Conservation (phyloP, 306 rosid species). For the Prunus mongolica region DNA sequence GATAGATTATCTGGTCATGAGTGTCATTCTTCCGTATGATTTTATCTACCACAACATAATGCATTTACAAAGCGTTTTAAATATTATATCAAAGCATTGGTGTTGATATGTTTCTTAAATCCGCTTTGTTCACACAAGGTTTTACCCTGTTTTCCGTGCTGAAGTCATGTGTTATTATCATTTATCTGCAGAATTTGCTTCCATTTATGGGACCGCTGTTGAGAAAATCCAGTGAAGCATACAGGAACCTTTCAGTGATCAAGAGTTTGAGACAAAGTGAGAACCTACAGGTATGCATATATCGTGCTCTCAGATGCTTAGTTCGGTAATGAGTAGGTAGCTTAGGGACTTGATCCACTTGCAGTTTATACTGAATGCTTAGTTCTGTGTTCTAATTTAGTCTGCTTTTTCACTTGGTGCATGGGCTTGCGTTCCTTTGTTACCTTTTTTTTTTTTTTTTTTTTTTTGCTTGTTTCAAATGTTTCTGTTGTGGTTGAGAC, state of each 20-base stretch:
- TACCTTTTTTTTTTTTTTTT: neutral
- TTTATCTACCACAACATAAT: neutral
- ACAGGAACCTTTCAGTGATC: conserved; percentile 82
- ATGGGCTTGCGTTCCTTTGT: neutral
- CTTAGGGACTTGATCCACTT: neutral
- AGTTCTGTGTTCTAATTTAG: neutral
- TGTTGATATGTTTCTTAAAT: conserved; percentile 14
- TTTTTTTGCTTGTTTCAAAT: neutral
- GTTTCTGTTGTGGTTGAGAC: neutral
- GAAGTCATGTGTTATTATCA: conserved; percentile 6
- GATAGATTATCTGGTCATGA: neutral
- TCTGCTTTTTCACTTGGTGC: neutral
- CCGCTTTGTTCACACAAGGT: neutral
- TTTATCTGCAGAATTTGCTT: conserved; percentile 73
- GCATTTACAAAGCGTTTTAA: neutral
- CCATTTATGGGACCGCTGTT: conserved; percentile 93
- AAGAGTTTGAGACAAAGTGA: conserved; percentile 91
- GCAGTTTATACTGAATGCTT: neutral
- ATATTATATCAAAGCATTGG: neutral
- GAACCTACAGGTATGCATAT: conserved; percentile 79
- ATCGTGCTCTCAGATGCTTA: conserved; percentile 8
- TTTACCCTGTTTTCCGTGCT: neutral
- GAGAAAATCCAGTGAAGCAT: conserved; percentile 85
- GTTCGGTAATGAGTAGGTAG: conserved; percentile 7
- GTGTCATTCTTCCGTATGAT: neutral